Conservation (phyloP, 768 basidiomycete genomes). For the Pisolithus marmoratus region DNA sequence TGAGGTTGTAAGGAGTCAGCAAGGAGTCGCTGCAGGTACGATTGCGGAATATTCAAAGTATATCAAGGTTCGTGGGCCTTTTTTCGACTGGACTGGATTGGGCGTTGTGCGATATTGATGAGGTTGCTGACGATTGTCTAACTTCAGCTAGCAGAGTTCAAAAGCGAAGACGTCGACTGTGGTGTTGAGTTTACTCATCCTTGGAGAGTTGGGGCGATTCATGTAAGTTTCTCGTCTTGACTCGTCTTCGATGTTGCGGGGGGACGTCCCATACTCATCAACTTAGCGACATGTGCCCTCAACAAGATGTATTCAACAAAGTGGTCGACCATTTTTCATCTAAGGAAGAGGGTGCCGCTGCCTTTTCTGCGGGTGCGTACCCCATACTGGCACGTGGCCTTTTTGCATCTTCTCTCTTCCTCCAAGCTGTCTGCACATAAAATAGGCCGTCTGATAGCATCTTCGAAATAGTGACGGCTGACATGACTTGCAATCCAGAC, state of each 20-base stretch:
- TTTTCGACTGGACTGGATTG: not conserved
- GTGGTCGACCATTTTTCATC: constrained; percentile 70
- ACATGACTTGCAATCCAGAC: no score
- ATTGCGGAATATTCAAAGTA: constrained; percentile 82
- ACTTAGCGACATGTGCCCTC: constrained; percentile 77
- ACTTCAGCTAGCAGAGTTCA: constrained; percentile 37
- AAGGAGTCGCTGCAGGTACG: constrained; percentile 70
- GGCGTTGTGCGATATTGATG: not conserved
- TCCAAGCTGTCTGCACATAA: no score
- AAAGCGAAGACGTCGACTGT: constrained; percentile 64
- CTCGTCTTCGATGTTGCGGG: not conserved
- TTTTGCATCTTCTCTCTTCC: no score
- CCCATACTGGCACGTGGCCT: no score
- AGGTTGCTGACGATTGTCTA: not conserved
- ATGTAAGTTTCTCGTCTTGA: constrained; percentile 43
- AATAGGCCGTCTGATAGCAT: no score
- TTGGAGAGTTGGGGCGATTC: constrained; percentile 91
- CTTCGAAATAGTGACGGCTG: no score
- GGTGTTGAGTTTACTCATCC: constrained; percentile 77
- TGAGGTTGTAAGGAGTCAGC: constrained; percentile 68
- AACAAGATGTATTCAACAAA: constrained; percentile 71
- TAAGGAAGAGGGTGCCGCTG: constrained; percentile 88
- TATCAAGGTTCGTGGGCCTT: constrained; percentile 54
- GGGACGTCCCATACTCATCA: not conserved
- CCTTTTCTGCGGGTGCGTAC: constrained; percentile 80